Base-by-base conservation (phyloP, 1,139 yeast genomes). In the Schizosaccharomyces versatilis region DNA sequence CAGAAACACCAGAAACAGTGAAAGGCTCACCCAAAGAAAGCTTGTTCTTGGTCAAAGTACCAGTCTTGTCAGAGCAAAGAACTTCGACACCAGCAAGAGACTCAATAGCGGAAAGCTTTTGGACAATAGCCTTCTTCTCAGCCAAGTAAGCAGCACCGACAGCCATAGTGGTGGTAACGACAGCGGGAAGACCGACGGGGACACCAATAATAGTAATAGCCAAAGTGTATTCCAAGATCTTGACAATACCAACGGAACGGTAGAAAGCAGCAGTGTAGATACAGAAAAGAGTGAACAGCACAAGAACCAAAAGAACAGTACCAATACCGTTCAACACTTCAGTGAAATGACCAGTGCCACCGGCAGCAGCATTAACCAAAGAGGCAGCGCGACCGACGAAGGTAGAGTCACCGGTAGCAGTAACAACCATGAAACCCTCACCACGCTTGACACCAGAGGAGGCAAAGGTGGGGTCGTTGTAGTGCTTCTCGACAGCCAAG, bases 91-190 rank as follows among this genome's bases (percentile, higher is more conserved):
- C 97, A 65, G 97, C 98, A 66, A 88, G 78, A 61, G 96, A 86
- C 77, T 88, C 97, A 74, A 88, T 88, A 64, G 97, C 97, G 72
- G 95, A 84, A 69, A 88, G 79, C 73, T 88, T 88, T 76, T 88
- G 96, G 65, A 88, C 97, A 78, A 88, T 88, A 66, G 96, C 97
- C 76, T 86, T 86, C 75, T 86, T 86, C 80, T 86, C 86, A 68
- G 97, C 97, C 69, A 88, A 79, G 84, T 86, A 86, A 69, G 96
- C 96, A 71, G 97, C 97, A 80, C 96, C 96, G 72, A 88, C 97
- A 73, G 97, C 97, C 94, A 88, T 85, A 71, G 97, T 88, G 67
- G 96, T 88, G 77, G 97, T 88, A 66, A 88, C 95, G 69, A 88
- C 97, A 71, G 95, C 97, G 72, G 97, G 97, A 70, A 88, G 80